Percentiles rank a stretch among this genome's conserved stretches.
Evolutionary conservation across 208 protist species (phyloP).

Genomic region (Trypanosoma melophagium): DNA sequence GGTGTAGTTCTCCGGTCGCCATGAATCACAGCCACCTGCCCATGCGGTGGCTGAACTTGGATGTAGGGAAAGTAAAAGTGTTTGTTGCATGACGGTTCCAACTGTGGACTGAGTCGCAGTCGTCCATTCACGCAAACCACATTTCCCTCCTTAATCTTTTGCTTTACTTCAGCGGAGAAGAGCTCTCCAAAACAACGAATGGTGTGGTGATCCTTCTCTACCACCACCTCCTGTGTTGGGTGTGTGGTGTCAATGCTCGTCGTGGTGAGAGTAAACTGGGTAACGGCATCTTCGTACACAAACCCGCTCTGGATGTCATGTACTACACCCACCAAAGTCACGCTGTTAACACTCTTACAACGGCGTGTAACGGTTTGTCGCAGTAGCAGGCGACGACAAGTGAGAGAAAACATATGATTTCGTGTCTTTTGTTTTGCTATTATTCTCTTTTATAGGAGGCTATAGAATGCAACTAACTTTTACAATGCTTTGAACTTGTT

Average conservation of each 20-base stretch:
- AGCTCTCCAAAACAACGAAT: conserved; percentile 89
- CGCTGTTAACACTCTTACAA: conserved; percentile 76
- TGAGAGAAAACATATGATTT: conserved; percentile 13
- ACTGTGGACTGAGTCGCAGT: conserved; percentile 86
- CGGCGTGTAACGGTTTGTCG: conserved; percentile 1
- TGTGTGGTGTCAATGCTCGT: conserved; percentile 84
- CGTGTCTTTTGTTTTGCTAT: no score
- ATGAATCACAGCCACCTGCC: conserved; percentile 84
- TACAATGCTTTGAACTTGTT: background rate
- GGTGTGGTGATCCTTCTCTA: conserved; percentile 92
- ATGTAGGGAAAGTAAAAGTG: conserved; percentile 93
- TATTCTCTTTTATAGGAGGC: no score
- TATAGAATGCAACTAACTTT: background rate
- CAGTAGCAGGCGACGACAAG: conserved; percentile 18
- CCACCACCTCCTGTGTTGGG: conserved; percentile 67
- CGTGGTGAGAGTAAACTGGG: conserved; percentile 90
- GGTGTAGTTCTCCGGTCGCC: conserved; percentile 63
- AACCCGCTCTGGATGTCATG: conserved; percentile 90
- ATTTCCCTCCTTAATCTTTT: conserved; percentile 77
- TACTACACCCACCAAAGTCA: conserved; percentile 88
- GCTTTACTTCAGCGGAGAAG: conserved; percentile 78
- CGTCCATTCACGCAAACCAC: conserved; percentile 87
- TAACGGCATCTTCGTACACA: conserved; percentile 90
- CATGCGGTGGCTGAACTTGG: conserved; percentile 86
- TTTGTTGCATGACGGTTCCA: conserved; percentile 84